Evolutionary conservation across 257 asterid genomes (phyloP).

Genomic region (Coffea canephora): DNA sequence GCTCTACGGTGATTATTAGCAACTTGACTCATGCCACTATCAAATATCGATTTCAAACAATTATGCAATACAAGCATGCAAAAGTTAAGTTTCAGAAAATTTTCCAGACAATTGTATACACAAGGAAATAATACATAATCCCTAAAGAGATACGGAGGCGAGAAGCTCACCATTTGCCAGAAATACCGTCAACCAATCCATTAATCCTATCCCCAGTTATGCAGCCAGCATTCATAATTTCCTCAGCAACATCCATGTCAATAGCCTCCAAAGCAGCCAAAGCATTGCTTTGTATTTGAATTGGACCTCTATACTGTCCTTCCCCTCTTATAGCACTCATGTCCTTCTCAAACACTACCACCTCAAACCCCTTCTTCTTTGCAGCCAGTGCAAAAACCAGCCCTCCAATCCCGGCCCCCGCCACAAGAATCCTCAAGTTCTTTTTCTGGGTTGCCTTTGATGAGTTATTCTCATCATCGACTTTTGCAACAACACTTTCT

Average conservation of each 20-base stretch:
- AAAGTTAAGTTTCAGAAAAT: background rate
- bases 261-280: slow-evolving; percentile 95
- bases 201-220: slow-evolving; percentile 73
- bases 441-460: slow-evolving; percentile 40
- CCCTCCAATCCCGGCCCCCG: slow-evolving; percentile 98
- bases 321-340: slow-evolving; percentile 96
- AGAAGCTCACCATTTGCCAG: slow-evolving; percentile 72
- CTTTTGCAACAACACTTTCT: slow-evolving; percentile 17
- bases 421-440: slow-evolving; percentile 63
- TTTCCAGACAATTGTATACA: background rate
- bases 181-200: slow-evolving; percentile 83
- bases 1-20: background rate
- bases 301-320: slow-evolving; percentile 94
- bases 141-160: background rate
- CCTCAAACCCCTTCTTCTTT: slow-evolving; percentile 77
- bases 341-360: slow-evolving; percentile 92
- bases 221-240: slow-evolving; percentile 70
- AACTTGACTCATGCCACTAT: background rate
- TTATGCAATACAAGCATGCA: slow-evolving; percentile 1
- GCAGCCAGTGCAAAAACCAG: slow-evolving; percentile 92
- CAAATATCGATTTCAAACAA: background rate
- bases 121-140: background rate
- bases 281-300: slow-evolving; percentile 94
- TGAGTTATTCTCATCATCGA: background rate
- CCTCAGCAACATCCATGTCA: slow-evolving; percentile 84